Percentiles rank a stretch among this genome's conserved stretches.
Conservation (phyloP, 176 grass and related monocot genomes). For the Alopecurus myosuroides region DNA sequence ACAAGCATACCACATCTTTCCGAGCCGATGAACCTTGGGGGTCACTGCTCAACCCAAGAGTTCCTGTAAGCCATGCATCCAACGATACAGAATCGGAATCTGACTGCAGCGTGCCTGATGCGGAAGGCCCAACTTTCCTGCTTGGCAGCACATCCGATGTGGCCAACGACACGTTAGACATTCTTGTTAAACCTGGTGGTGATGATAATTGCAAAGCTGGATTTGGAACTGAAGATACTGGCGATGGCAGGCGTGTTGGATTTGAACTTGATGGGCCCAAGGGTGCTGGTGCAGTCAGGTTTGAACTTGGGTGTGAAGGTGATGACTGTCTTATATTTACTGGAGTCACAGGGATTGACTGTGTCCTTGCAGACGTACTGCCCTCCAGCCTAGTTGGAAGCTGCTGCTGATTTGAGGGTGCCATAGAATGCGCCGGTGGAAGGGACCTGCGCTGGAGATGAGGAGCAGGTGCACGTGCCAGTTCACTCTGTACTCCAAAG, state of each 20-base stretch:
- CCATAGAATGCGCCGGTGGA: slow-evolving; percentile 10
- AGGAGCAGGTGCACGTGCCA: slow-evolving; percentile 57
- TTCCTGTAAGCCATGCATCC: slow-evolving; percentile 35
- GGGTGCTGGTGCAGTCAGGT: background rate
- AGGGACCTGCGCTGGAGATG: slow-evolving; percentile 54
- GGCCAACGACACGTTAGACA: background rate
- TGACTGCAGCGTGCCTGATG: background rate
- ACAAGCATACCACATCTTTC: slow-evolving; percentile 34
- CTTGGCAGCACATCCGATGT: background rate
- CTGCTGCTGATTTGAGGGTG: slow-evolving; percentile 37
- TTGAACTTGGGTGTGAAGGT: background rate
- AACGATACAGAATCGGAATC: slow-evolving; percentile 19
- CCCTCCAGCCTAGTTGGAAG: slow-evolving; percentile 7
- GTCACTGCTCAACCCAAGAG: slow-evolving; percentile 26
- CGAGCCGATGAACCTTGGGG: background rate
- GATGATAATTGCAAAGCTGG: background rate
- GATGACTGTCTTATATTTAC: background rate
- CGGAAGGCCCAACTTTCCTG: background rate
- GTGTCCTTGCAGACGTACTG: slow-evolving; percentile 4
- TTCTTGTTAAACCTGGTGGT: background rate
- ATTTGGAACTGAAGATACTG: background rate
- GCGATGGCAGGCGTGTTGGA: background rate
- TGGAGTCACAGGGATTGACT: background rate
- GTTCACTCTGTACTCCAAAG: slow-evolving; percentile 37
- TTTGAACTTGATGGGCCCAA: background rate